Evolutionary conservation across 2,329 filamentous ascomycete species (phyloP), one percentile per base, ranked within the genome.

Genomic region (Claviceps purpurea): DNA sequence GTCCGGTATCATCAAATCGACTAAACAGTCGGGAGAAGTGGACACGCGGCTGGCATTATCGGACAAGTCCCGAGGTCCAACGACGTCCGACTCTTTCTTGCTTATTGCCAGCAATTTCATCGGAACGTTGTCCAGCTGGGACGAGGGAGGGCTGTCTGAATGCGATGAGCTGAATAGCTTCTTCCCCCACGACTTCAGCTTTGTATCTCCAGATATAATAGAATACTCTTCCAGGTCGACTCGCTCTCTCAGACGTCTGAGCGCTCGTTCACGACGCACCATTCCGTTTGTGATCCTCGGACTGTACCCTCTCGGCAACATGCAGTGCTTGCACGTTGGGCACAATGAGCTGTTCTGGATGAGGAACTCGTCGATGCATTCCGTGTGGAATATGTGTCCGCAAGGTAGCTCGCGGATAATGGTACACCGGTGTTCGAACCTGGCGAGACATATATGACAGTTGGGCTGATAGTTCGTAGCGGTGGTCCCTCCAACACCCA

Each of bases 361-460:
- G 13, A 97, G 73, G 60, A 93, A 95, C 22, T 83, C 78, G 62
- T 97, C 90, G 57, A 97, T 90, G 62, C 93, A 98, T 57, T 87
- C 84, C 0, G 87, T 85, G 58, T 98, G 91, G 67, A 90, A 98
- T 52, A 97, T 91, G 64, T 98, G 93, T 0, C 85, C 82, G 60
- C 93, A 98, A 0, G 88, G 82, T 2, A 97, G 73, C 67, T 96
- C 87, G 52, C 89, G 85, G 52, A 97, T 89, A 20, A 82, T 78
- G 0, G 87, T 85, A 18, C 75, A 69, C 40, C 79, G 77, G 16
- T 81, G 77, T 30, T 85, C 76, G 61, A 88, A 97, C 54, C 87
- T 81, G 51, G 89, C 86, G 1, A 95, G 75, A 63, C 93, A 98
- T 50, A 97, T 95, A n/a, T 87, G 81, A 63, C 93, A 97, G 2